These are phyloP conservation scores for Sindora glabra DNA, from an alignment of 306 rosid genomes.

Conservation along the genomic window DNA sequence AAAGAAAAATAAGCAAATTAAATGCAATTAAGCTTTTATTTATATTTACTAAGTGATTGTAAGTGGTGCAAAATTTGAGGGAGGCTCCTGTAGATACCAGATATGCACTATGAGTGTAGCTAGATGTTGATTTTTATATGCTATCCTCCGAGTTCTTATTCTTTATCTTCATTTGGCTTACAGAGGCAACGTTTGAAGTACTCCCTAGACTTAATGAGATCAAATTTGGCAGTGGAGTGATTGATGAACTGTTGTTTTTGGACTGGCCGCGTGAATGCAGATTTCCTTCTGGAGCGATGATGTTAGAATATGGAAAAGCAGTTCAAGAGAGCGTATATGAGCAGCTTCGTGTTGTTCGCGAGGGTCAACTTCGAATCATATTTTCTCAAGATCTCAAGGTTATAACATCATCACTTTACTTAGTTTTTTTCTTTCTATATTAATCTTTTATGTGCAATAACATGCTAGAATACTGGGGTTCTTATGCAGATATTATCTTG, in stretches of 20 bases:
- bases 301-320: slow-evolving; percentile 87
- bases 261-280: slow-evolving; percentile 79
- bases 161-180: too few species aligned
- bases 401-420: background rate
- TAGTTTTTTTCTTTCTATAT: too few species aligned
- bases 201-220: slow-evolving; percentile 91
- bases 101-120: too few species aligned
- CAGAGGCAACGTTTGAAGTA: slow-evolving; percentile 98
- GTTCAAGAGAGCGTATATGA: slow-evolving; percentile 94
- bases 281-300: slow-evolving; percentile 70
- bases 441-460: background rate
- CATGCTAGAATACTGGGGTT: background rate
- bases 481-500: slow-evolving; percentile 69
- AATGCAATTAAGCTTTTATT: too few species aligned
- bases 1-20: too few species aligned
- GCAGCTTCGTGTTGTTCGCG: slow-evolving; percentile 97
- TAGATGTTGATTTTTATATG: too few species aligned
- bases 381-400: slow-evolving; percentile 91
- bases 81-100: too few species aligned
- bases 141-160: too few species aligned
- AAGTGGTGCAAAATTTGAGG: too few species aligned
- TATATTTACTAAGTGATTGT: too few species aligned
- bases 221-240: slow-evolving; percentile 92
- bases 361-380: slow-evolving; percentile 89
- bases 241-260: slow-evolving; percentile 81